Evolutionary conservation across 2,329 filamentous ascomycete genomes (phyloP).

Genomic region (Phoma sp.): DNA sequence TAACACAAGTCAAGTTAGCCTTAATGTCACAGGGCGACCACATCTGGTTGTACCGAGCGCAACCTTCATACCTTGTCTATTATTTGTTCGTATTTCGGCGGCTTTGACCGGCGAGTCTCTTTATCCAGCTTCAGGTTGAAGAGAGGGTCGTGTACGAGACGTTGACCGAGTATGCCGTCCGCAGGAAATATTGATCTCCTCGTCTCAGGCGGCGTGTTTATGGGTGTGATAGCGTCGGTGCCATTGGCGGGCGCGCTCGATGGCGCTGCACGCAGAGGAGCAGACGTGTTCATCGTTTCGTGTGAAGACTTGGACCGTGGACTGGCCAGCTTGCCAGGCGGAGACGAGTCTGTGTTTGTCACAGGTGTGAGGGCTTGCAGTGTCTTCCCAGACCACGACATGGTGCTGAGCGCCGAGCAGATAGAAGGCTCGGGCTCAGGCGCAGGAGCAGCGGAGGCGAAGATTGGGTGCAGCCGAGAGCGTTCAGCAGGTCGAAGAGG

Average conservation of each 20-base stretch:
- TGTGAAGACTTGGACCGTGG: constrained; percentile 55
- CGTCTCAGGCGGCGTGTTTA: constrained; percentile 51
- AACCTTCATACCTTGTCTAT: constrained; percentile 52
- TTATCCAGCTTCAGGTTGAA: constrained; percentile 62
- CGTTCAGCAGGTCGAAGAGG: constrained; percentile 70
- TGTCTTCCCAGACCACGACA: constrained; percentile 62
- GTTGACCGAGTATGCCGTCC: constrained; percentile 63
- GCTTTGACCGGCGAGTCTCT: constrained; percentile 55
- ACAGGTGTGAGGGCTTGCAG: constrained; percentile 66
- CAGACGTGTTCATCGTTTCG: constrained; percentile 44
- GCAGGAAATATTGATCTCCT: constrained; percentile 57
- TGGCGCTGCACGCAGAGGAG: constrained; percentile 41
- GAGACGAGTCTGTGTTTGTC: constrained; percentile 70
- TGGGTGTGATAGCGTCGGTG: constrained; percentile 54
- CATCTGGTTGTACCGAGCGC: constrained; percentile 38
- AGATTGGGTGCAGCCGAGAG: constrained; percentile 65
- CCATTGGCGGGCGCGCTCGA: constrained; percentile 49
- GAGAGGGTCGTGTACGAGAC: constrained; percentile 67
- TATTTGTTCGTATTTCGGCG: constrained; percentile 59
- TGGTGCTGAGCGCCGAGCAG: constrained; percentile 66
- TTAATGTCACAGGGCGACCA: constrained; percentile 50
- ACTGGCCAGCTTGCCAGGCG: constrained; percentile 62
- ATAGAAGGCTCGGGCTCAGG: constrained; percentile 27
- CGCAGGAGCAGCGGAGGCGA: constrained; percentile 29
- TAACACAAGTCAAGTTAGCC: constrained; percentile 51